These are phyloP conservation scores for Penicillium waksmanii DNA, from an alignment of 495 filamentous ascomycete species.

Conservation along the genomic window DNA sequence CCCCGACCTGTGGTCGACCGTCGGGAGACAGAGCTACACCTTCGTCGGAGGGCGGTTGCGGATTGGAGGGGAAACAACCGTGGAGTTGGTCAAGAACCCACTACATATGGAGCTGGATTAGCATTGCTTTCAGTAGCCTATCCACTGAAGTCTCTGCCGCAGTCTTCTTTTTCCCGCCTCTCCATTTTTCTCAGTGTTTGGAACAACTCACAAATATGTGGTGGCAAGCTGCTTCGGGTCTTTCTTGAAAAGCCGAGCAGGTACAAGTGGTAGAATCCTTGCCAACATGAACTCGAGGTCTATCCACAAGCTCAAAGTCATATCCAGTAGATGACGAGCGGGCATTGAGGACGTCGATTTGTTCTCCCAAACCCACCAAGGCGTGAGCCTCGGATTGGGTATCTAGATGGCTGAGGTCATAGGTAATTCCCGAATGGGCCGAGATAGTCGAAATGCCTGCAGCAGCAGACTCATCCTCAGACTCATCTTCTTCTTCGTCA, in stretches of 20 bases:
- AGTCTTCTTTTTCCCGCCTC: not conserved
- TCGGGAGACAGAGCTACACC: slow-evolving; percentile 35
- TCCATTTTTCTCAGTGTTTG: not conserved
- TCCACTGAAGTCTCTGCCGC: not conserved
- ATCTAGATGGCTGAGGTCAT: slow-evolving; percentile 44
- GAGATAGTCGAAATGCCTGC: slow-evolving; percentile 29
- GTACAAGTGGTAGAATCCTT: slow-evolving; percentile 38
- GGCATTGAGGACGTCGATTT: slow-evolving; percentile 43
- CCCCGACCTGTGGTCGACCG: slow-evolving; percentile 37
- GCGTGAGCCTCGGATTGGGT: slow-evolving; percentile 39
- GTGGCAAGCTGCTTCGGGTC: slow-evolving; percentile 43
- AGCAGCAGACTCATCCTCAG: slow-evolving; percentile 21
- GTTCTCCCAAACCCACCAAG: slow-evolving; percentile 39
- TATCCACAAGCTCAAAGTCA: slow-evolving; percentile 43
- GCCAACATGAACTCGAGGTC: slow-evolving; percentile 37
- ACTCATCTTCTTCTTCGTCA: slow-evolving; percentile 15
- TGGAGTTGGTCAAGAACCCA: slow-evolving; percentile 53
- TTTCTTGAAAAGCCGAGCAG: slow-evolving; percentile 38
- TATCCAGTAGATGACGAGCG: slow-evolving; percentile 34
- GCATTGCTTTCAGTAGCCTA: not conserved
- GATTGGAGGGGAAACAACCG: slow-evolving; percentile 34
- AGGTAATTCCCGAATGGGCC: slow-evolving; percentile 45
- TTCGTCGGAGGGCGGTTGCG: slow-evolving; percentile 29
- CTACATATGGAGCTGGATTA: slow-evolving; percentile 20
- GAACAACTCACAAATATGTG: slow-evolving; percentile 49